These are phyloP conservation scores for Leccinum subrobustum DNA, from an alignment of 1,284 basidiomycete genomes.

Conservation along the genomic window DNA sequence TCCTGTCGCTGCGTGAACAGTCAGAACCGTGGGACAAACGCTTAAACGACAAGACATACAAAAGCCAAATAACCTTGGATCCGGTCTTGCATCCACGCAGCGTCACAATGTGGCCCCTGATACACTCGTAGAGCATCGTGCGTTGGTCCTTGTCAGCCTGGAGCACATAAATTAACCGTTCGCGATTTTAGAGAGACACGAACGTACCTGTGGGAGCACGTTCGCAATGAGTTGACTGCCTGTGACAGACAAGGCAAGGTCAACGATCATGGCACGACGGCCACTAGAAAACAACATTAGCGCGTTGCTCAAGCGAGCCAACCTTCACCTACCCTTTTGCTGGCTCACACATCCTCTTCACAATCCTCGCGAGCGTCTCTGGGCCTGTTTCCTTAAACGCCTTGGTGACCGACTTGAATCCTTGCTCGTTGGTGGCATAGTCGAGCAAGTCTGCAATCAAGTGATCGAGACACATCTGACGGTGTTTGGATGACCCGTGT, in stretches of 20 bases:
- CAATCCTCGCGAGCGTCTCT: constrained; percentile 66
- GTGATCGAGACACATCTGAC: constrained; percentile 69
- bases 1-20: constrained; percentile 43
- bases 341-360: constrained; percentile 78
- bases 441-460: constrained; percentile 69
- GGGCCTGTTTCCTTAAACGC: constrained; percentile 79
- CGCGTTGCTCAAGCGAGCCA: constrained; percentile 2
- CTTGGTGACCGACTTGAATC: constrained; percentile 79
- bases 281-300: constrained; percentile 43
- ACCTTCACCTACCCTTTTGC: constrained; percentile 57
- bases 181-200: constrained; percentile 1
- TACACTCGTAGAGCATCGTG: constrained; percentile 74
- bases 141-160: constrained; percentile 82
- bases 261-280: constrained; percentile 78
- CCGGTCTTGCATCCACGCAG: constrained; percentile 83
- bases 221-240: constrained; percentile 81
- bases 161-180: constrained; percentile 5
- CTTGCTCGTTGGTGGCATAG: constrained; percentile 77
- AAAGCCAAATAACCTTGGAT: constrained; percentile 85
- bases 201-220: constrained; percentile 63
- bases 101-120: constrained; percentile 81
- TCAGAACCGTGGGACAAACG: constrained; percentile 6
- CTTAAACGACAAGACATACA: constrained; percentile 48
- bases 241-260: constrained; percentile 76
- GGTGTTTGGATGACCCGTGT: constrained; percentile 72